These are phyloP conservation scores for Teratosphaeria pseudoeucalypti DNA, from an alignment of 2,329 filamentous ascomycete genomes.

Conservation along the genomic window DNA sequence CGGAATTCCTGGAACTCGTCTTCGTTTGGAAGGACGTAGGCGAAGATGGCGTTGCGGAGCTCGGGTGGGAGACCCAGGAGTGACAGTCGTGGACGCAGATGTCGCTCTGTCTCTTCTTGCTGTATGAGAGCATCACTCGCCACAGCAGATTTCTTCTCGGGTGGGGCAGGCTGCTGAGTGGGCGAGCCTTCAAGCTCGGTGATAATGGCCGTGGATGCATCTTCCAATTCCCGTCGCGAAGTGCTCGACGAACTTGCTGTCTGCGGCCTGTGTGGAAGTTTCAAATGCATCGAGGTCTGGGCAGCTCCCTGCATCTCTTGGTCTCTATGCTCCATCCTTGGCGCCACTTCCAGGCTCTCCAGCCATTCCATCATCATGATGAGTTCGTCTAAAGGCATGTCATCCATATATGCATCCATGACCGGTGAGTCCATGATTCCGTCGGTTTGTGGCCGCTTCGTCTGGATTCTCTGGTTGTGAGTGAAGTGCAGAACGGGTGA, in stretches of 20 bases:
- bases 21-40: background rate
- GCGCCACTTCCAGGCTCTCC: background rate
- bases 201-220: background rate
- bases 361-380: background rate
- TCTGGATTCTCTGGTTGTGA: too few relatives aligned
- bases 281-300: background rate
- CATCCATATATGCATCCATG: background rate
- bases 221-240: background rate
- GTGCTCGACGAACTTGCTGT: background rate
- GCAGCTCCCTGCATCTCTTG: background rate
- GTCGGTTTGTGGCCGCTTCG: too few relatives aligned
- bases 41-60: background rate
- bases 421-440: background rate
- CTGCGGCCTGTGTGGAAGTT: background rate
- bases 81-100: background rate
- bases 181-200: background rate
- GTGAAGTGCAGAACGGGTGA: too few relatives aligned
- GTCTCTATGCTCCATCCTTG: background rate
- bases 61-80: background rate
- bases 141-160: background rate
- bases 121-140: background rate
- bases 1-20: background rate
- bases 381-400: background rate
- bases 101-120: background rate
- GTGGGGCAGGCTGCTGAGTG: background rate